Conservation (phyloP, 345 rosid species). For the Pistacia integerrima region DNA sequence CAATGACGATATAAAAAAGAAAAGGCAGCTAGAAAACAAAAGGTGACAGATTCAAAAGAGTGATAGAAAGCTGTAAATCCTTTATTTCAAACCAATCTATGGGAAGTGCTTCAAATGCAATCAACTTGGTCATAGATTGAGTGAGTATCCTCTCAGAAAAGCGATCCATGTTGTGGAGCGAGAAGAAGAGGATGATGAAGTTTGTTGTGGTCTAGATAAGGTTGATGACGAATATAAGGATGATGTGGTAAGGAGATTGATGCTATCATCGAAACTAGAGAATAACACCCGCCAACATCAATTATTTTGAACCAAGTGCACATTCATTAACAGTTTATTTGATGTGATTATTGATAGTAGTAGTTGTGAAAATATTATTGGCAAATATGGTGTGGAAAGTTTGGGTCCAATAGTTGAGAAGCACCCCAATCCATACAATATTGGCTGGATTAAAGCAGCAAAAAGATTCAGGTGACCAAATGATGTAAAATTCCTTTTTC, state of each 20-base stretch:
- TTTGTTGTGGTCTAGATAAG: not conserved
- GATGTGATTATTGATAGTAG: too few relatives aligned
- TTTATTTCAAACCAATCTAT: not conserved
- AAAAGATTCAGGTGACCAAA: too few relatives aligned
- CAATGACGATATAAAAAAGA: not conserved
- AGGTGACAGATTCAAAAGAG: not conserved
- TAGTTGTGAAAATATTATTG: too few relatives aligned
- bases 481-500: too few relatives aligned
- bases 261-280: too few relatives aligned
- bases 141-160: not conserved
- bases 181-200: not conserved
- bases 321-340: too few relatives aligned
- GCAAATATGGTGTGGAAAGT: too few relatives aligned
- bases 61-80: not conserved
- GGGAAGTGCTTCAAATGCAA: slow-evolving; percentile 5
- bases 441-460: too few relatives aligned
- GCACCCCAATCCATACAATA: too few relatives aligned
- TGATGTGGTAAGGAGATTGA: not conserved
- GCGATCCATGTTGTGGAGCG: not conserved
- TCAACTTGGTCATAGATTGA: not conserved
- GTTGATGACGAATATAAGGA: not conserved
- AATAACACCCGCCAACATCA: too few relatives aligned
- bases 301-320: too few relatives aligned
- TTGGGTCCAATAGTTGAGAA: too few relatives aligned
- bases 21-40: not conserved